Evolutionary conservation across 352 stramenopile genomes (phyloP), one percentile per base, ranked within the genome.

Genomic region (Sclerospora graminicola): DNA sequence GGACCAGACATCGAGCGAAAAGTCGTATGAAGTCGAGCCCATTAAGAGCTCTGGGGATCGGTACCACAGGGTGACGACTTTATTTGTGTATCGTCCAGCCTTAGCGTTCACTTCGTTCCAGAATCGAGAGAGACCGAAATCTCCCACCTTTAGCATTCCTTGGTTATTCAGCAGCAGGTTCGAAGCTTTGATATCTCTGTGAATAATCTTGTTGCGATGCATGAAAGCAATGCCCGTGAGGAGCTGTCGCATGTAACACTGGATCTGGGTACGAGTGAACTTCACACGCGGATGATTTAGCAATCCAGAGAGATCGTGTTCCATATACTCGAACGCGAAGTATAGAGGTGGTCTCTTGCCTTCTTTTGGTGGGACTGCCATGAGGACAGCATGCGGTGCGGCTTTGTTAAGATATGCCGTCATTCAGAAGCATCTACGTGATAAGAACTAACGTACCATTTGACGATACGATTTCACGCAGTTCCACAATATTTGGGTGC

Each of bases 61-160:
- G 57, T 98, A 98, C 92, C 92, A 98, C 14, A 95, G 60, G 19
- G 92, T 98, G 8, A 96, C 90, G 4, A 98, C 92, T 49, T 98
- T 97, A 66, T 98, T 96, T 14, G 89, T 97, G 42, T 92, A 92
- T 14, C 73, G 60, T 15, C 80, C 80, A 11, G 77, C 79, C 40
- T 89, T 88, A 19, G 78, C 78, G 23, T 85, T 86, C 4, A 87
- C 75, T 46, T 90, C 81, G 33, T 86, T 92, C 78, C 78, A 92
- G 35, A 82, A 89, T 8, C 81, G 66, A 16, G 78, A 89, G 15
- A 92, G 61, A 1, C 81, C 81, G 48, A 89, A 92, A 32, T 92
- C 81, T 0, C 63, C 78, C 29, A 92, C 73, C 45, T 92, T 92
- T 11, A 92, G 58, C 69, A 89, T 80, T 3, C 81, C 81, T 36